Evolutionary conservation across 352 stramenopile species (phyloP), one percentile per base, ranked within the genome.

Genomic region (Salisapilia sapeloensis): DNA sequence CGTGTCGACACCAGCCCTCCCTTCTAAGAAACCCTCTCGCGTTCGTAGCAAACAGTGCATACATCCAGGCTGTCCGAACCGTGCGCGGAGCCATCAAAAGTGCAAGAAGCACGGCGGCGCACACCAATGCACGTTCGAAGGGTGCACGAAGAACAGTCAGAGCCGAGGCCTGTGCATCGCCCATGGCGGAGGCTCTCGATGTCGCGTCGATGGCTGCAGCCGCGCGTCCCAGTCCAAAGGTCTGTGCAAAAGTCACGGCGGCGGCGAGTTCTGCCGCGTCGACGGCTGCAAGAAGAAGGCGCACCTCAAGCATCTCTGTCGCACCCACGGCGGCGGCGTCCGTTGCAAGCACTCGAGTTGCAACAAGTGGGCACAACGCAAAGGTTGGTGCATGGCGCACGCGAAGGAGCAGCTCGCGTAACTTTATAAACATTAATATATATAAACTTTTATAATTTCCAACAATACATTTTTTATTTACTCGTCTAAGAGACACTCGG

Each of bases 31-130:
- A n/a, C n/a, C n/a, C n/a, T n/a, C n/a, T n/a, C n/a, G n/a, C n/a
- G n/a, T n/a, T n/a, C 53, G 58, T 2, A 75, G 57, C 32, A 57
- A 58, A 4, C 60, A 87, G 39, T 87, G 71, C 40, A 65, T 79
- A 24, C 75, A 62, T 35, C 57, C 69, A 14, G 75, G 71, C 4
- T 91, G 75, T 28, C 42, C 54, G 19, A 87, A 86, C 49, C 63
- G 75, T 20, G 75, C 75, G 21, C 65, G 71, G 25, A 85, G 70
- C 18, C 71, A 91, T 38, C 71, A 87, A 38, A 81, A 84, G 35
- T 91, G 76, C 67, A 91, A 91, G 45, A 91, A 89, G 21, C 76
- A 91, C 43, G 76, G 76, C 16, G 76, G 76, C n/a, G 76, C 72
- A 2, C 70, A 85, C 28, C 76, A 82, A 33, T 91, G 76, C 23